Base-by-base conservation (phyloP, 805 yeast genomes). In the Pichia ethanolica region DNA sequence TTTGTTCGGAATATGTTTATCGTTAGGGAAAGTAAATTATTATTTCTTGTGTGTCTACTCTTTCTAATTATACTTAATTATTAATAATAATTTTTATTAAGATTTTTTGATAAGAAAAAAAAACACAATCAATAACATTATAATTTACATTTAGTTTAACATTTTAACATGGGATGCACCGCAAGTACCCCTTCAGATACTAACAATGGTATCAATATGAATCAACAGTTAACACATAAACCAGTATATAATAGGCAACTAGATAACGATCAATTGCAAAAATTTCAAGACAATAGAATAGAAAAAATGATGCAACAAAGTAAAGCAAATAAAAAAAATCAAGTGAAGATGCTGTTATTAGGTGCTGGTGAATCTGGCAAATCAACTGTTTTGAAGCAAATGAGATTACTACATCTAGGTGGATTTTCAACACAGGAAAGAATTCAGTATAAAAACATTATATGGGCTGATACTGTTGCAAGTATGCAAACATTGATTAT, bases 281-380 rank as follows among this genome's bases (percentile, higher is more conserved):
- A 76, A 58, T 68, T 60, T 14, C 67, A 63, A 45, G 62, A 64
- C 43, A 55, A 53, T 39, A 54, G 55, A 47, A 56, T 86, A 46
- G 90, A 85, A 55, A 82, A 81, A 59, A 69, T 80, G 14, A 61
- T 86, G 48, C 75, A 72, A 53, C 67, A 72, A 53, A 77, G 71
- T 51, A 77, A 74, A 53, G 77, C 75, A 51, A 68, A 71, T 44
- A 81, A 77, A 42, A 78, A 74, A 58, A 77, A 78, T 52, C 83
- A 78, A 56, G 75, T 84, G 35, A 88, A 84, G 63, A 71, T 91
- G 53, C 67, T 91, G 38, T 71, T 91, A n/a, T 68, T 89, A 35
- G 97, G 98, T 39, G 87, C 98, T 0, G 98, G 97, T 5, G 98
- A 90, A 63, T 82, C 91, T 46, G 97, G 98, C 6, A 90, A 90